Conservation (phyloP, 306 rosid species). For the Trifolium pratense region DNA sequence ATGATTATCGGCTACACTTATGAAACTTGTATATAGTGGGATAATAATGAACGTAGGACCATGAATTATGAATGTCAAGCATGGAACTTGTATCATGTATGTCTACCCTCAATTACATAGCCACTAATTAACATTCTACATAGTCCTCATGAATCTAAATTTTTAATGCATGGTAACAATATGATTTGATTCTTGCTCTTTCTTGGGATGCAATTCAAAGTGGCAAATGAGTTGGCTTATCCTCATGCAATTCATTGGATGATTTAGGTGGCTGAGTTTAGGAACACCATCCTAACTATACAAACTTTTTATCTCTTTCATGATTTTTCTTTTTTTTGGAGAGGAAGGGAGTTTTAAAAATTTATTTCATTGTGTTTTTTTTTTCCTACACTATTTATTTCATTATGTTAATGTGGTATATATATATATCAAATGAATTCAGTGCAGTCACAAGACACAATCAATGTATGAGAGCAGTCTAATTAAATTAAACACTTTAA, state of each 20-base stretch:
- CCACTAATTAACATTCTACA: constrained; percentile 34
- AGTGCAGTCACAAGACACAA: no score
- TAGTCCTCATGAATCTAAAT: constrained; percentile 40
- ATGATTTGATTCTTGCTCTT: constrained; percentile 35
- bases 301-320: constrained; percentile 12
- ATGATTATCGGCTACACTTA: constrained; percentile 27
- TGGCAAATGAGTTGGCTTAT: constrained; percentile 19
- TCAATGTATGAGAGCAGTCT: no score
- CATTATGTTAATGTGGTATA: no score
- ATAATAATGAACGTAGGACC: constrained; percentile 58
- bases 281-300: not conserved
- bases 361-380: constrained; percentile 24
- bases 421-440: no score
- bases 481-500: no score
- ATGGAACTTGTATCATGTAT: constrained; percentile 43
- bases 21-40: constrained; percentile 42
- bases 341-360: not conserved
- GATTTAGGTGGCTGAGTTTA: not conserved
- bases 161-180: constrained; percentile 36
- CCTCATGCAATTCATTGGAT: not conserved
- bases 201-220: constrained; percentile 17
- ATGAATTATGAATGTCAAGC: constrained; percentile 46
- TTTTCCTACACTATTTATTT: no score
- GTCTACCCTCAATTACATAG: constrained; percentile 39
- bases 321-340: not conserved